Percentiles rank a stretch among this genome's conserved stretches.
Evolutionary conservation across 805 yeast species (phyloP).

Genomic region (Clavispora vitiphila): DNA sequence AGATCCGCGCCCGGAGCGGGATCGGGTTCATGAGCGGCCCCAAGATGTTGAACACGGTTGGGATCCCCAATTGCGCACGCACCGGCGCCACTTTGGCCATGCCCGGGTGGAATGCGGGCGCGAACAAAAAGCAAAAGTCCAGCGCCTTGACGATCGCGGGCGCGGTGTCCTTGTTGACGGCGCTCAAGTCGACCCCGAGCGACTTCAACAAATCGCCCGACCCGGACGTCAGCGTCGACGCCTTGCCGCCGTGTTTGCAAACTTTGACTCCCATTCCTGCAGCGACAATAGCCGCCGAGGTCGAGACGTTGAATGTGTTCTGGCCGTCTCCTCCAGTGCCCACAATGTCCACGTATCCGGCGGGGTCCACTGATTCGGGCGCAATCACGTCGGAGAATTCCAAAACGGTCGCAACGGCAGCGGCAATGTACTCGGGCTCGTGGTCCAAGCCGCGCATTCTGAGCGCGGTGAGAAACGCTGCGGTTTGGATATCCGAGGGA

Average conservation of each 20-base stretch:
- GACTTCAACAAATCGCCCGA: conserved; percentile 82
- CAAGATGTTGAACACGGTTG: conserved; percentile 87
- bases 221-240: conserved; percentile 89
- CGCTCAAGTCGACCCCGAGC: conserved; percentile 77
- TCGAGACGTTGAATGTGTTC: conserved; percentile 92
- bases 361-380: conserved; percentile 36
- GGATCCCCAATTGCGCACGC: conserved; percentile 78
- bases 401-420: conserved; percentile 74
- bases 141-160: conserved; percentile 50
- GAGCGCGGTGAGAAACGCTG: conserved; percentile 76
- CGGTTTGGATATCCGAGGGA: conserved; percentile 64
- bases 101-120: conserved; percentile 92
- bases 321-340: conserved; percentile 99
- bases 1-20: conserved; percentile 68
- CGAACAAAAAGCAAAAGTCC: conserved; percentile 69
- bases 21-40: conserved; percentile 96
- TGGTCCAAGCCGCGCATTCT: conserved; percentile 74
- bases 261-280: conserved; percentile 82
- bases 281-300: conserved; percentile 90
- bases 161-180: conserved; percentile 59
- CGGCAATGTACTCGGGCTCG: conserved; percentile 74
- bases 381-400: conserved; percentile 58
- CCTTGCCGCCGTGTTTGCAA: conserved; percentile 97
- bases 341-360: conserved; percentile 77
- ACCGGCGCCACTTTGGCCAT: conserved; percentile 78